Conservation (phyloP, 1,284 basidiomycete species). For the Xerocomus nothofagi region DNA sequence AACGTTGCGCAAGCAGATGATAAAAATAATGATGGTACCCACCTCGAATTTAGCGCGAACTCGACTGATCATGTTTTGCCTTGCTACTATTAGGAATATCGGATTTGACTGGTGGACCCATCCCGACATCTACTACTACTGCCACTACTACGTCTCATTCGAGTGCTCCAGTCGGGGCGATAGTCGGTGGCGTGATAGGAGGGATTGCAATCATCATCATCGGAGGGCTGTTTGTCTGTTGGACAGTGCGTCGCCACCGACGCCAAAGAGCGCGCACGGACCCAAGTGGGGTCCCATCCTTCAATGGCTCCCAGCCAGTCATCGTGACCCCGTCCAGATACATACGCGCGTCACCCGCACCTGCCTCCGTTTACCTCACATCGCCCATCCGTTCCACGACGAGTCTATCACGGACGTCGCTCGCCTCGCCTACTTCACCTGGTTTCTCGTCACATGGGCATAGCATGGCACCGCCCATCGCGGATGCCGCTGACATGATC, state of each 20-base stretch:
- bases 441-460: background rate
- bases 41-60: background rate
- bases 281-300: background rate
- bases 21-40: conserved; percentile 12
- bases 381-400: conserved; percentile 15
- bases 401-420: conserved; percentile 5
- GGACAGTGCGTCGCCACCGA: conserved; percentile 13
- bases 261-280: background rate
- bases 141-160: conserved; percentile 10
- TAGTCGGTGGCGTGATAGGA: conserved; percentile 27
- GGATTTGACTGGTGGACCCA: conserved; percentile 19
- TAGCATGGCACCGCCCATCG: background rate
- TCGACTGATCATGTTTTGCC: background rate
- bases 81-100: background rate
- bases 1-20: conserved; percentile 10
- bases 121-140: conserved; percentile 8
- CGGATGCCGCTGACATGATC: conserved; percentile 25
- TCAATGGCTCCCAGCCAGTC: background rate
- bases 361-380: background rate
- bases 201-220: conserved; percentile 12
- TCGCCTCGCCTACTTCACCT: background rate
- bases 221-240: conserved; percentile 16
- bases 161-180: conserved; percentile 5
- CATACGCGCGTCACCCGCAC: background rate
- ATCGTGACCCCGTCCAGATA: background rate